These are phyloP conservation scores for Globisporangium recalcitrans DNA, from an alignment of 352 stramenopile genomes.

Conservation along the genomic window DNA sequence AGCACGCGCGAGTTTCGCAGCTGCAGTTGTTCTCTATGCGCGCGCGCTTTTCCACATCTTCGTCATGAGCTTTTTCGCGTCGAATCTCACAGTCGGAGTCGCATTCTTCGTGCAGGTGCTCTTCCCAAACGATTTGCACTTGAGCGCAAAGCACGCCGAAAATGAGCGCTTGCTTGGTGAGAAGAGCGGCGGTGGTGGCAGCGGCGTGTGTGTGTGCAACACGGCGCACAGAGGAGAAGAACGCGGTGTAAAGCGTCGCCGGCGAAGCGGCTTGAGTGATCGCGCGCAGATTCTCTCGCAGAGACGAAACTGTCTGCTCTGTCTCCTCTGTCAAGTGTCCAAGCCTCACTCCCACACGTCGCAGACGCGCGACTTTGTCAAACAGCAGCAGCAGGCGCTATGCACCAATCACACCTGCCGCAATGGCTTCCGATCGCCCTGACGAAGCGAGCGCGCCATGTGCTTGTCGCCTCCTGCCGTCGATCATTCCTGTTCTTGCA, in stretches of 20 bases:
- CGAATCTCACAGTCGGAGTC: background rate
- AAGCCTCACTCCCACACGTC: background rate
- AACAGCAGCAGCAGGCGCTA: background rate
- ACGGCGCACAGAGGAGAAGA: background rate
- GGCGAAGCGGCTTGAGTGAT: background rate
- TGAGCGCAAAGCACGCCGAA: background rate
- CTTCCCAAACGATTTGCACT: background rate
- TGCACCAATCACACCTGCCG: background rate
- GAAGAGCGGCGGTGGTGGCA: too few species aligned
- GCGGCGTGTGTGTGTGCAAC: background rate
- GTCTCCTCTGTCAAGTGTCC: background rate
- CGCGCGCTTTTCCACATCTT: constrained; percentile 8
- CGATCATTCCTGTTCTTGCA: background rate
- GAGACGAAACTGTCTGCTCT: background rate
- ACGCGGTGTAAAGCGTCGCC: background rate
- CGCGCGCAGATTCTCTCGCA: background rate
- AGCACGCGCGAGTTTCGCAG: background rate
- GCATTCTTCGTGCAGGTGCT: background rate
- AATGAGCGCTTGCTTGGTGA: background rate
- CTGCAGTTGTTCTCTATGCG: background rate
- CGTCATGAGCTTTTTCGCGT: constrained; percentile 1
- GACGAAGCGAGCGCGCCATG: background rate
- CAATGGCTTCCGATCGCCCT: background rate
- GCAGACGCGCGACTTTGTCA: background rate
- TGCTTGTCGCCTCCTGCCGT: background rate